A percentile compares a stretch with the other conserved stretches of the same genome.
Conservation (phyloP, 2,329 filamentous ascomycete genomes). For the Pseudogymnoascus sp. region DNA sequence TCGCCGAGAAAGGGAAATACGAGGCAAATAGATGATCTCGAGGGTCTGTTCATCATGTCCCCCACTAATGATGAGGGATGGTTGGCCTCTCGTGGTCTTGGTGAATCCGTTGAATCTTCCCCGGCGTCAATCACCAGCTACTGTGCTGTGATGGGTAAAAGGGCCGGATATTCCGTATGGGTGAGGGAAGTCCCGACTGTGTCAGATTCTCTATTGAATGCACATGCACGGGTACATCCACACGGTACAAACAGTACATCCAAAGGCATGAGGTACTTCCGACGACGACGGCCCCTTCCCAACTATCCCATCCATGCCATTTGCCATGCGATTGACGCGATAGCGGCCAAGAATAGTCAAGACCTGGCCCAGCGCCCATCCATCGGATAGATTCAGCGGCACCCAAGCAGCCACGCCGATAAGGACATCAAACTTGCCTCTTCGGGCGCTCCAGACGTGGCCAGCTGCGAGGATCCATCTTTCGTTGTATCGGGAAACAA, state of each 20-base stretch:
- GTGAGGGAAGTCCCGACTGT: neutral
- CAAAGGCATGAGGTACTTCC: neutral
- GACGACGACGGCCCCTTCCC: neutral
- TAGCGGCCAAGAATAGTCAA: slow-evolving; percentile 6
- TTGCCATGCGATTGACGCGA: slow-evolving; percentile 6
- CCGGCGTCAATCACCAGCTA: neutral
- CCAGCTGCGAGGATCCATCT: neutral
- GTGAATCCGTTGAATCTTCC: neutral
- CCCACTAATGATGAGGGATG: neutral
- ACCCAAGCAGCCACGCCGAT: neutral
- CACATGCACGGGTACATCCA: neutral
- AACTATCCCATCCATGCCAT: slow-evolving; percentile 5
- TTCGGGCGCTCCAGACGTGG: neutral
- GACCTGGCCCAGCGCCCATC: neutral
- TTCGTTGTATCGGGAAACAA: neutral
- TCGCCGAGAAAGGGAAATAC: slow-evolving; percentile 3
- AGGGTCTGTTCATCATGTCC: neutral
- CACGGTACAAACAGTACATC: neutral
- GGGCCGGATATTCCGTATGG: slow-evolving; percentile 1
- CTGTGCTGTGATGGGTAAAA: neutral
- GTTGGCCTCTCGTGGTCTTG: neutral
- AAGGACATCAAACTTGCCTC: slow-evolving; percentile 4
- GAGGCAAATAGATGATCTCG: neutral
- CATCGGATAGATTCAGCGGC: neutral
- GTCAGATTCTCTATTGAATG: neutral